Base-by-base conservation (phyloP, 108 stramenopile species). In the Discostella stelligeroides region DNA sequence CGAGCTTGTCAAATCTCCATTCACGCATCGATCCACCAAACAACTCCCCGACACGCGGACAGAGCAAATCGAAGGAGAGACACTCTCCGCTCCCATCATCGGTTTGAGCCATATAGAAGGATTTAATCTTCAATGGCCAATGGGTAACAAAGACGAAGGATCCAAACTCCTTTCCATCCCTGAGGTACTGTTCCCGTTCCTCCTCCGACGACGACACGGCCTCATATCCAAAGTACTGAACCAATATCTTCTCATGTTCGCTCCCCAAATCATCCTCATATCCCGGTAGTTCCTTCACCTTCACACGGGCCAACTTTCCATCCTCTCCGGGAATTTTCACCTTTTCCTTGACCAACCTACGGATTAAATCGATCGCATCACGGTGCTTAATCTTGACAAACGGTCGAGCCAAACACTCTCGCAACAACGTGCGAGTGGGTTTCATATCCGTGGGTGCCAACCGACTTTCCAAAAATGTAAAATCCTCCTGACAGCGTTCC, bases 91-190 rank as follows among this genome's bases (percentile, higher is more conserved):
- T 79, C 30, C 89, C 91, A 70, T 94, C 95, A 47, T 88, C 92
- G 73, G 90, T 77, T 57, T 92, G 88, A 40, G 87, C 87, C 97
- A 97, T 97, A 88, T 97, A 97, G 69, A 97, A 97, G 11, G 96
- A 92, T 84, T 97, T 97, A 72, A 97, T 97, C 58, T 90, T 88
- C 60, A 89, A 81, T 14, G 97, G 97, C 88, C 94, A 97, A 82
- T 97, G 85, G 25, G 89, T 96, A 20, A 97, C 86, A 59, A 95
- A 81, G 55, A 92, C 91, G 53, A 95, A 95, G 50, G 83, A 81
- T 64, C 91, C 88, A 71, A 86, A 90, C 60, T 81, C 80, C 34
- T 77, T 77, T 7, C 60, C 72, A 53, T 45, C 29, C 61, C 47
- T 51, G 6, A 87, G 78, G 43, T 85, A 84, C 30, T 68, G 60